Conservation (phyloP, 2,329 filamentous ascomycete genomes). For the Akanthomyces muscarius region DNA sequence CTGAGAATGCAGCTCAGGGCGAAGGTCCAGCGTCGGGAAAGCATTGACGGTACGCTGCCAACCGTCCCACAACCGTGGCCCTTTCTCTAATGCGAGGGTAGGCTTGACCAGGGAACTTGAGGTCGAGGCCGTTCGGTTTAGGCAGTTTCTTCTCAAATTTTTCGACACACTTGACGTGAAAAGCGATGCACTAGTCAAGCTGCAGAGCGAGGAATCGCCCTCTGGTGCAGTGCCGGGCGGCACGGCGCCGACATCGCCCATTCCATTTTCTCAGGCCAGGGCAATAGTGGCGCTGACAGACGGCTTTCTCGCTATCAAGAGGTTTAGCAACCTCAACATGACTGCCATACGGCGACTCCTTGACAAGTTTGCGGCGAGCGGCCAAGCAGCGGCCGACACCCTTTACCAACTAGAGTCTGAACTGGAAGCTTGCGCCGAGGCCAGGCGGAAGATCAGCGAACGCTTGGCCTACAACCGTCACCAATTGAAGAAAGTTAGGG, state of each 20-base stretch:
- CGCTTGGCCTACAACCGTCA: background rate
- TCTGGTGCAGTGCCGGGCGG: no score
- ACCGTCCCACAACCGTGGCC: background rate
- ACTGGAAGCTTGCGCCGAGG: background rate
- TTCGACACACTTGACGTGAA: background rate
- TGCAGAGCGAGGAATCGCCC: background rate
- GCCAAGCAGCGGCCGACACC: background rate
- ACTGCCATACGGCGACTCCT: background rate
- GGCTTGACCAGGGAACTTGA: background rate
- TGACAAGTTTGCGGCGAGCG: background rate
- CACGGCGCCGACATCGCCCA: background rate
- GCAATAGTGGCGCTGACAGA: background rate
- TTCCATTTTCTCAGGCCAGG: no score
- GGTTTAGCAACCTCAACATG: background rate
- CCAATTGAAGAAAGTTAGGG: background rate
- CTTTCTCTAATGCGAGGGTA: background rate
- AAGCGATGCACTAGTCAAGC: background rate
- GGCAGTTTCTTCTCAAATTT: background rate
- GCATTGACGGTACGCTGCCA: background rate
- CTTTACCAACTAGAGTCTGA: background rate
- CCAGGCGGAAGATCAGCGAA: background rate
- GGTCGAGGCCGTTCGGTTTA: background rate
- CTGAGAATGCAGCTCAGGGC: slow-evolving; percentile 21
- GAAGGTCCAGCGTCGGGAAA: background rate
- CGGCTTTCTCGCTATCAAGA: background rate